Percentiles rank a stretch among this genome's conserved stretches.
These are phyloP conservation scores for Proteromonas lacertae DNA, from an alignment of 352 stramenopile genomes.

Conservation along the genomic window DNA sequence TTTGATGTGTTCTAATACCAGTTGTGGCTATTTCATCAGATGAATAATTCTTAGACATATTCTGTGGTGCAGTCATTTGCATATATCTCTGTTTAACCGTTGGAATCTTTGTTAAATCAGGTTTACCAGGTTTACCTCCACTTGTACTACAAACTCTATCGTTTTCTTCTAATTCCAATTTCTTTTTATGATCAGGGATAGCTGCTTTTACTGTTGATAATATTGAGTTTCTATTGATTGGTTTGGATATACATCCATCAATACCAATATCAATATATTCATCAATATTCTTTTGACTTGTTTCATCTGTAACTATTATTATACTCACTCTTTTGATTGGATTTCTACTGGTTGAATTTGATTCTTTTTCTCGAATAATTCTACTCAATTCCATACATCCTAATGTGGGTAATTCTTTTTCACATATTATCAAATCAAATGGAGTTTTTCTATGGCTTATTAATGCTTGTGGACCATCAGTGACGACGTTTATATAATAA, in stretches of 20 bases:
- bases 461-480: too few relatives aligned
- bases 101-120: not conserved
- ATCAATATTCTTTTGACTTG: constrained; percentile 23
- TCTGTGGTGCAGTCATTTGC: constrained; percentile 1
- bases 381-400: too few relatives aligned
- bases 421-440: too few relatives aligned
- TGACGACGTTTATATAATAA: too few relatives aligned
- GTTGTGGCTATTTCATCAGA: not conserved
- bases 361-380: too few relatives aligned
- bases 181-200: constrained; percentile 13
- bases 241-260: constrained; percentile 47
- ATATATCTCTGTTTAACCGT: not conserved
- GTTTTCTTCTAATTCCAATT: constrained; percentile 8
- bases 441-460: too few relatives aligned
- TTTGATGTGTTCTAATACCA: constrained; percentile 21
- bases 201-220: constrained; percentile 33
- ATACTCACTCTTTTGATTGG: constrained; percentile 16
- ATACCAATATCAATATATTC: constrained; percentile 48
- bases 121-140: constrained; percentile 1
- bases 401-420: too few relatives aligned
- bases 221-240: constrained; percentile 22
- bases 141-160: constrained; percentile 14
- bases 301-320: constrained; percentile 27
- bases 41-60: not conserved
- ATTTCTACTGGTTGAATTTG: too few relatives aligned